A percentile compares a stretch with the other conserved stretches of the same genome.
Evolutionary conservation across 768 basidiomycete genomes (phyloP).

Genomic region (Boletus huronensis): DNA sequence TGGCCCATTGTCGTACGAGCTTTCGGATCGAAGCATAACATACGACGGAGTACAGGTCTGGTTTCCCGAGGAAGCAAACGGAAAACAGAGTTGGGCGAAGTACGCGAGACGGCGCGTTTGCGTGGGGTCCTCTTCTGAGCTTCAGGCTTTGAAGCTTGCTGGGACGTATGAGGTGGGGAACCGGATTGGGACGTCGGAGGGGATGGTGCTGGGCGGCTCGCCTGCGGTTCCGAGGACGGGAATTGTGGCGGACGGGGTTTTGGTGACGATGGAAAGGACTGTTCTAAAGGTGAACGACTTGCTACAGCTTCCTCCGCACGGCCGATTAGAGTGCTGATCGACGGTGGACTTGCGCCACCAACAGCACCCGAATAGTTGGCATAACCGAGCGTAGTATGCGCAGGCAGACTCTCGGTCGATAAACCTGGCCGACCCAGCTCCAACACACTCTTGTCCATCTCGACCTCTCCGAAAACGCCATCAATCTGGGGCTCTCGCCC

Average conservation of each 20-base stretch:
- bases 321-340: background rate
- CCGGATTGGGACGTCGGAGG: slow-evolving; percentile 17
- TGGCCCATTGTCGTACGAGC: slow-evolving; percentile 92
- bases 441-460: slow-evolving; percentile 75
- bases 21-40: slow-evolving; percentile 88
- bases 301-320: background rate
- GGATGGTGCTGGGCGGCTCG: slow-evolving; percentile 27
- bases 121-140: slow-evolving; percentile 38
- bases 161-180: background rate
- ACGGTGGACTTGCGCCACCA: slow-evolving; percentile 2
- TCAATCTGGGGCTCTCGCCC: slow-evolving; percentile 3
- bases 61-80: slow-evolving; percentile 92
- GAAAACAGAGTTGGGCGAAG: slow-evolving; percentile 81
- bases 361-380: background rate
- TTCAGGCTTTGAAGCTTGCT: slow-evolving; percentile 38
- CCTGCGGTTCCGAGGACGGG: slow-evolving; percentile 16
- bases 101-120: slow-evolving; percentile 21
- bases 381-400: background rate
- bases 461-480: slow-evolving; percentile 2
- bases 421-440: slow-evolving; percentile 71
- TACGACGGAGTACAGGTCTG: slow-evolving; percentile 82
- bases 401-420: slow-evolving; percentile 68
- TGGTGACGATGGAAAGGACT: slow-evolving; percentile 4
- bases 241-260: slow-evolving; percentile 4
- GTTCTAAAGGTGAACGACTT: slow-evolving; percentile 3